These are phyloP conservation scores for Chlorophyllum brunneum DNA, from an alignment of 768 basidiomycete genomes.

Conservation along the genomic window DNA sequence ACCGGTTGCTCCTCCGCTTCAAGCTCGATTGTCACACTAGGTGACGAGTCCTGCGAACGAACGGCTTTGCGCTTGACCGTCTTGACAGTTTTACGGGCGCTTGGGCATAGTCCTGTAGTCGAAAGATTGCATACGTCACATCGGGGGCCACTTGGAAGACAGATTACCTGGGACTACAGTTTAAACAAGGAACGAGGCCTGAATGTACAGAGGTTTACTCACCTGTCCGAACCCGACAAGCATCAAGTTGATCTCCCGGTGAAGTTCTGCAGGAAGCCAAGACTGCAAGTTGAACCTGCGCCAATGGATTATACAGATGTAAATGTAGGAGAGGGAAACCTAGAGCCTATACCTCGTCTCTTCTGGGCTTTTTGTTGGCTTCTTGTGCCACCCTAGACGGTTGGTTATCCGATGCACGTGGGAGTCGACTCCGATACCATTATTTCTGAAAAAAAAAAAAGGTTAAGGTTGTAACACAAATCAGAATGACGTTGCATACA, in stretches of 20 bases:
- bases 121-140: conserved; percentile 64
- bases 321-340: not conserved
- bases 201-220: conserved; percentile 9
- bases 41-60: no score
- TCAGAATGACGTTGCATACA: conserved; percentile 40
- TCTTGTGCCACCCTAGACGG: conserved; percentile 87
- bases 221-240: conserved; percentile 88
- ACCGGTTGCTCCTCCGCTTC: no score
- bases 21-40: no score
- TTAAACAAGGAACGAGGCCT: not conserved
- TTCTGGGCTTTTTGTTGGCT: conserved; percentile 81
- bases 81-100: conserved; percentile 35
- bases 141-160: conserved; percentile 58
- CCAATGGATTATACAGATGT: not conserved
- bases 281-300: conserved; percentile 72
- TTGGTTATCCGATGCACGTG: conserved; percentile 97
- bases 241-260: conserved; percentile 72
- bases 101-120: conserved; percentile 57
- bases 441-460: conserved; percentile 47
- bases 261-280: conserved; percentile 74
- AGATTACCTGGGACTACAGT: conserved; percentile 46
- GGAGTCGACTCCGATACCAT: conserved; percentile 92
- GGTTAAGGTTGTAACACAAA: not conserved
- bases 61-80: no score
- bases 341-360: conserved; percentile 61